phyloP scores from a whole-genome alignment of 306 rosid genomes.

The Mimosa pudica region DNA sequence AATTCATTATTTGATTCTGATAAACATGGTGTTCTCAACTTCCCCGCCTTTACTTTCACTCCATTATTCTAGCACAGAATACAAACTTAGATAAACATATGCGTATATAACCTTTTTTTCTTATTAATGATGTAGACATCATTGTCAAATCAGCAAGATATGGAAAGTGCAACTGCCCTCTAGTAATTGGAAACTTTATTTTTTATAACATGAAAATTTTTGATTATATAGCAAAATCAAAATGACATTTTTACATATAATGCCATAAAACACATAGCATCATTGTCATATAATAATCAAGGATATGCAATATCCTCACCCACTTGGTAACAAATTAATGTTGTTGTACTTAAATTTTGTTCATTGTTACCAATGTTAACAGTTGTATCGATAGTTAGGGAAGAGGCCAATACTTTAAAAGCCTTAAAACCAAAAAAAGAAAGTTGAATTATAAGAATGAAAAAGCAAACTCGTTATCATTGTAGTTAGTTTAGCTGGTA shows the following conservation, averaged over 20 bases:
- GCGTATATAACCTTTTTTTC: neutral
- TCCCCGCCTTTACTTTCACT: conserved; percentile 26
- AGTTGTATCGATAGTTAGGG: conserved; percentile 37
- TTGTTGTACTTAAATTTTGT: conserved; percentile 60
- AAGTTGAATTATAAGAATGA: conserved; percentile 27
- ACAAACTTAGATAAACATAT: neutral
- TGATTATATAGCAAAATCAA: conserved; percentile 19
- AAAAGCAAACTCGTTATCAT: conserved; percentile 23
- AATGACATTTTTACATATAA: neutral
- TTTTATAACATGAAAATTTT: neutral
- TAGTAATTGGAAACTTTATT: neutral
- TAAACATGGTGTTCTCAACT: neutral
- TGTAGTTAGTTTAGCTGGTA: too few species aligned
- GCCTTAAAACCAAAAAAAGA: conserved; percentile 14
- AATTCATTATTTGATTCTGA: neutral
- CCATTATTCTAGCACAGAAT: neutral
- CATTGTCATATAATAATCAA: conserved; percentile 38
- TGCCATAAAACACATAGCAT: neutral
- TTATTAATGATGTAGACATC: neutral
- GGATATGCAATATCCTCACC: conserved; percentile 45
- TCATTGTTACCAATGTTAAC: conserved; percentile 47
- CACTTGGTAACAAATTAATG: conserved; percentile 39
- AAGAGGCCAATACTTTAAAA: conserved; percentile 17
- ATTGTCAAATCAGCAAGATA: conserved; percentile 15
- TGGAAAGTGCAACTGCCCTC: neutral